Evolutionary conservation across 1,284 basidiomycete species (phyloP).

Genomic region (Pulchroboletus neoregius): DNA sequence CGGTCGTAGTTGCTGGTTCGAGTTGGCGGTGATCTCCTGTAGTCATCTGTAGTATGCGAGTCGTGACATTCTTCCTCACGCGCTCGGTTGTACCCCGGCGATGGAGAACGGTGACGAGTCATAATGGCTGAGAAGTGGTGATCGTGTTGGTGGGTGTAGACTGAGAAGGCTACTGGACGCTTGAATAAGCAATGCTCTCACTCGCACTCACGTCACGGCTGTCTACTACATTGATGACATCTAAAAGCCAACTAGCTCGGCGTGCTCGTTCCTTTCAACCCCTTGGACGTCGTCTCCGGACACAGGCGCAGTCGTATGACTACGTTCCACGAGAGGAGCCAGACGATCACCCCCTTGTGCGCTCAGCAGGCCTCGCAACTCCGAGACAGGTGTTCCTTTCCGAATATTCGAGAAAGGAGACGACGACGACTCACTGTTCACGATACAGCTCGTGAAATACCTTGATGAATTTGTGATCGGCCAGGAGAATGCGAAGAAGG

Average conservation of each 20-base stretch:
- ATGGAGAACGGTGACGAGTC: slow-evolving; percentile 40
- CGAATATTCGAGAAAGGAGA: neutral
- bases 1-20: slow-evolving; percentile 41
- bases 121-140: slow-evolving; percentile 21
- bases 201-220: neutral
- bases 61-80: slow-evolving; percentile 30
- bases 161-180: too few species aligned
- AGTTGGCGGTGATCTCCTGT: slow-evolving; percentile 38
- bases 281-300: slow-evolving; percentile 36
- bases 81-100: slow-evolving; percentile 41
- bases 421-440: slow-evolving; percentile 6
- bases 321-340: slow-evolving; percentile 34
- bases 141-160: neutral
- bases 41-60: slow-evolving; percentile 29
- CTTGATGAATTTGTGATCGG: slow-evolving; percentile 90
- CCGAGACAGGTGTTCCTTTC: slow-evolving; percentile 57
- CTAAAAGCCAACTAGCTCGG: slow-evolving; percentile 17
- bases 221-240: slow-evolving; percentile 16
- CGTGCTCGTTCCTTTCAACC: slow-evolving; percentile 21
- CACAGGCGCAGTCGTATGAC: slow-evolving; percentile 43
- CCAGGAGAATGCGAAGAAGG: slow-evolving; percentile 89
- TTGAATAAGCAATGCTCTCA: slow-evolving; percentile 6
- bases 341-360: slow-evolving; percentile 26
- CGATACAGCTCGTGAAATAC: slow-evolving; percentile 72
- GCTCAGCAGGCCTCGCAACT: slow-evolving; percentile 52